phyloP scores from a whole-genome alignment of 805 yeast genomes.

The Yamadazyma laniorum region DNA sequence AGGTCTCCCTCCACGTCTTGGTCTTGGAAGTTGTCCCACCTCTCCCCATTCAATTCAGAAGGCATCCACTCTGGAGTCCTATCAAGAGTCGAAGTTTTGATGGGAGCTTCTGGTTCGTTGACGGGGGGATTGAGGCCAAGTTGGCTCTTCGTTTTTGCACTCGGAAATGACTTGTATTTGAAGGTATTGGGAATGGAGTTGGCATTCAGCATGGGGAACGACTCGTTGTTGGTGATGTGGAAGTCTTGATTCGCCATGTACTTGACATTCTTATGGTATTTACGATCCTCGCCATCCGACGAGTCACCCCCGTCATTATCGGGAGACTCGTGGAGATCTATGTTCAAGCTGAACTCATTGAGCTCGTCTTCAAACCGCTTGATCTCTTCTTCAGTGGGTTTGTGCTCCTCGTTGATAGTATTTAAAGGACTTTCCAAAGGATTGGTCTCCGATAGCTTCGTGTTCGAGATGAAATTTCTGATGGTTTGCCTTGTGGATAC shows the following conservation, averaged over 20 bases:
- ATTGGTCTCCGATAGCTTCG: conserved; percentile 23
- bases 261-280: conserved; percentile 31
- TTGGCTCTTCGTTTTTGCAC: conserved; percentile 38
- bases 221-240: conserved; percentile 17
- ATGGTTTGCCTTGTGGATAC: conserved; percentile 14
- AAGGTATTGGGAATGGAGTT: conserved; percentile 43
- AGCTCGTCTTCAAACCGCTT: conserved; percentile 4
- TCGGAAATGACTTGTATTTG: conserved; percentile 45
- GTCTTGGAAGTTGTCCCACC: conserved; percentile 22
- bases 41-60: conserved; percentile 28
- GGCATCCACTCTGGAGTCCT: conserved; percentile 47
- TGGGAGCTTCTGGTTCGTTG: background rate
- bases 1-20: conserved; percentile 11
- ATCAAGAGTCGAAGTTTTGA: conserved; percentile 26
- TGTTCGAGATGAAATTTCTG: conserved; percentile 26
- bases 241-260: conserved; percentile 35
- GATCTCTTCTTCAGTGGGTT: background rate
- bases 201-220: conserved; percentile 9
- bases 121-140: conserved; percentile 16
- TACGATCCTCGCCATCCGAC: conserved; percentile 4
- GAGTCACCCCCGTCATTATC: conserved; percentile 1
- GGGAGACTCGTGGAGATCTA: conserved; percentile 3
- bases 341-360: conserved; percentile 12
- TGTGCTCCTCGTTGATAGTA: conserved; percentile 10
- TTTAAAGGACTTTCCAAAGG: conserved; percentile 3